phyloP scores from a whole-genome alignment of 192 early-diverging fungal genomes.

The Coemansia sp. region DNA sequence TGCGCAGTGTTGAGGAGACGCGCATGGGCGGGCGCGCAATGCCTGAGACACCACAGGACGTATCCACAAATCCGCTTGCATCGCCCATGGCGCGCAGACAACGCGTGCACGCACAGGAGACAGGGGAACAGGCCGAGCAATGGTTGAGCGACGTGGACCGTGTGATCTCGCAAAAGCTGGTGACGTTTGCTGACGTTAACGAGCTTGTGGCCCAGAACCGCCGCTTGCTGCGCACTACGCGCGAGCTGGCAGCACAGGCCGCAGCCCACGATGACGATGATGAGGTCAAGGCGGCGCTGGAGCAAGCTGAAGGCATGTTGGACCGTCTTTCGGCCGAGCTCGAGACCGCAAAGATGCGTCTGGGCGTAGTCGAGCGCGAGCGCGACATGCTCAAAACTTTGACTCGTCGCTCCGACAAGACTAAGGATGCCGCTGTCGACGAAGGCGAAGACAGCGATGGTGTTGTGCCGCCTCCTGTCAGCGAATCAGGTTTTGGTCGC shows the following conservation, averaged over 20 bases:
- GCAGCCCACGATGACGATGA: slow-evolving; percentile 55
- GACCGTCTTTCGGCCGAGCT: slow-evolving; percentile 56
- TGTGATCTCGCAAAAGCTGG: slow-evolving; percentile 58
- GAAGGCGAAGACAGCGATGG: slow-evolving; percentile 5
- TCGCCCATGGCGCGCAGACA: slow-evolving; percentile 15
- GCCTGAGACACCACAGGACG: slow-evolving; percentile 24
- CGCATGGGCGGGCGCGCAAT: slow-evolving; percentile 51
- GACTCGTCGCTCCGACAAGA: slow-evolving; percentile 1
- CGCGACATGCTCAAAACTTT: slow-evolving; percentile 60
- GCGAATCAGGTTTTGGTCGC: background rate
- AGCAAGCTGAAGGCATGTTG: slow-evolving; percentile 58
- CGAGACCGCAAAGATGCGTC: slow-evolving; percentile 44
- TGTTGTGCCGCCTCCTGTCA: slow-evolving; percentile 12
- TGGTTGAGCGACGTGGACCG: slow-evolving; percentile 51
- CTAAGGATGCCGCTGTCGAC: slow-evolving; percentile 13
- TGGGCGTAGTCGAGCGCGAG: slow-evolving; percentile 58
- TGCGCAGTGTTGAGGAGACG: slow-evolving; percentile 57
- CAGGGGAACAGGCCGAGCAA: slow-evolving; percentile 23
- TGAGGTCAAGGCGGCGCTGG: slow-evolving; percentile 56
- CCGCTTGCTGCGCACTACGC: slow-evolving; percentile 59
- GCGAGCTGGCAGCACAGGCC: slow-evolving; percentile 57
- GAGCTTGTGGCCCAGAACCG: slow-evolving; percentile 65
- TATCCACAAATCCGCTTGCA: slow-evolving; percentile 19
- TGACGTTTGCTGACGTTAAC: slow-evolving; percentile 55
- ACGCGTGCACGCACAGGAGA: background rate